Conservation (phyloP, 2,329 filamentous ascomycete species). For the Cordyceps cateniannulata region DNA sequence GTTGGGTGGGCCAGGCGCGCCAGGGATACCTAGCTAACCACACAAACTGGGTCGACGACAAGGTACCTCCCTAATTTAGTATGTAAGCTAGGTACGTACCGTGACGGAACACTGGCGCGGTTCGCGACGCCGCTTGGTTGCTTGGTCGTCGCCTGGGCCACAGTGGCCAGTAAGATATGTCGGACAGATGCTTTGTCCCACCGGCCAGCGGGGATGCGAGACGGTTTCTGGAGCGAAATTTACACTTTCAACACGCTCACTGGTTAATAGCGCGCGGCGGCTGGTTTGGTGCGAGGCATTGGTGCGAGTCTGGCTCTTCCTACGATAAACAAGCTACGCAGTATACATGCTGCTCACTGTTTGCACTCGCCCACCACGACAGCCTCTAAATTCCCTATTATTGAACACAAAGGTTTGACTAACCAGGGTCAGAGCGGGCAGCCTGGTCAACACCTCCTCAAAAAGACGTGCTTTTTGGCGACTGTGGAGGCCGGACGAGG, state of each 20-base stretch:
- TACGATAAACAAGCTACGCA: too few relatives aligned
- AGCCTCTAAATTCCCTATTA: neutral
- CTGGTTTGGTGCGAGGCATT: too few relatives aligned
- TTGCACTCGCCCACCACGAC: neutral
- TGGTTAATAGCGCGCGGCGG: neutral
- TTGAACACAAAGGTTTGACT: neutral
- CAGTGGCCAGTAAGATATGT: constrained; percentile 15
- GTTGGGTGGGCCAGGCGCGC: constrained; percentile 1
- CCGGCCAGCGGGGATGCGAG: constrained; percentile 14
- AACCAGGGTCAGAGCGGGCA: constrained; percentile 3
- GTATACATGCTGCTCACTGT: neutral
- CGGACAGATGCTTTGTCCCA: constrained; percentile 21
- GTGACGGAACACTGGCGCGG: constrained; percentile 20
- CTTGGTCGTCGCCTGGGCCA: constrained; percentile 28
- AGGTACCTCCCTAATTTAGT: neutral
- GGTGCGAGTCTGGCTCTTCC: too few relatives aligned
- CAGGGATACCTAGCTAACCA: neutral
- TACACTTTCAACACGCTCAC: constrained; percentile 1
- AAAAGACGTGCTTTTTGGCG: constrained; percentile 13
- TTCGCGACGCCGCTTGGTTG: constrained; percentile 19
- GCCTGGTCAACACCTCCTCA: constrained; percentile 6
- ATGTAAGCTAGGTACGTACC: constrained; percentile 7
- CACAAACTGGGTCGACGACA: neutral
- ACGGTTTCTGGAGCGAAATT: constrained; percentile 6
- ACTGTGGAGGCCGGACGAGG: constrained; percentile 13